Conservation (phyloP, 1,284 basidiomycete species). For the Mycena sp. region DNA sequence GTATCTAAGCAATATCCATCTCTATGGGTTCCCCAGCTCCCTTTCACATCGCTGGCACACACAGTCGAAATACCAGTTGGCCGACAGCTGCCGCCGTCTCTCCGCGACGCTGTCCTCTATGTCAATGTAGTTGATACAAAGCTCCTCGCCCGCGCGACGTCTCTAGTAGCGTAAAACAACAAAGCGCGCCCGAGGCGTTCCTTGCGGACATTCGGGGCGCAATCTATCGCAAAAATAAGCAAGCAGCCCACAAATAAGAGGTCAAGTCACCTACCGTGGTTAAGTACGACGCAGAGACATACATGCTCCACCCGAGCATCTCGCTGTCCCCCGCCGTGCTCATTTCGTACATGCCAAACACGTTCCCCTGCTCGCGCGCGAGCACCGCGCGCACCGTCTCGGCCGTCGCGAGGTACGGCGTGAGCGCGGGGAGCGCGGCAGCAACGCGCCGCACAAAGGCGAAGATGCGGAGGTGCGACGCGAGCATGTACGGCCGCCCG, state of each 20-base stretch:
- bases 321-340: constrained; percentile 58
- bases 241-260: constrained; percentile 1
- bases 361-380: constrained; percentile 69
- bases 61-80: constrained; percentile 66
- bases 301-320: constrained; percentile 73
- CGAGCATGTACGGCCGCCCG: constrained; percentile 53
- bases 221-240: constrained; percentile 51
- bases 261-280: constrained; percentile 58
- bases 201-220: constrained; percentile 69
- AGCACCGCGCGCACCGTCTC: constrained; percentile 58
- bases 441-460: constrained; percentile 53
- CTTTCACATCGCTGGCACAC: constrained; percentile 52
- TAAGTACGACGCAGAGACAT: constrained; percentile 71
- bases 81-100: constrained; percentile 49
- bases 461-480: constrained; percentile 56
- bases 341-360: constrained; percentile 73
- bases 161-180: constrained; percentile 58
- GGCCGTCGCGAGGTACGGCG: constrained; percentile 49
- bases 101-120: constrained; percentile 48
- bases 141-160: constrained; percentile 61
- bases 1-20: too few species aligned
- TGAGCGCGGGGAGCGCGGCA: constrained; percentile 39
- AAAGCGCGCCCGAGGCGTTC: constrained; percentile 54
- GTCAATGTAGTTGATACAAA: constrained; percentile 67
- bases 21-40: constrained; percentile 33